Percentiles rank a stretch among this genome's conserved stretches.
Conservation (phyloP, 441 rosid genomes). For the Erodium texanum region DNA sequence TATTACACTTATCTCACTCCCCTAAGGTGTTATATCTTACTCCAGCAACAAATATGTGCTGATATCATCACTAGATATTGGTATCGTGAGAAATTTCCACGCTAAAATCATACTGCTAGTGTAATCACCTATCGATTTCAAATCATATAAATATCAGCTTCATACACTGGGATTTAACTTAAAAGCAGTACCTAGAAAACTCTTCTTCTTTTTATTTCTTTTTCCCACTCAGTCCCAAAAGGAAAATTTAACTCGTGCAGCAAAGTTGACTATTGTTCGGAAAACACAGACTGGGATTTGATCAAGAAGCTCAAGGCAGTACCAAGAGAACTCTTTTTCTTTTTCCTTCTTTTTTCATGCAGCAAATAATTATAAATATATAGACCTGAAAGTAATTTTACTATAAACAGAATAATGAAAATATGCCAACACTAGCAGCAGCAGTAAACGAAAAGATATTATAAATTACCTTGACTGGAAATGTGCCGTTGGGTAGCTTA, state of each 20-base stretch:
- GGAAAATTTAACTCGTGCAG: no score
- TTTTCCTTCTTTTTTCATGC: background rate
- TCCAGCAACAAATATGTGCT: no score
- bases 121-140: background rate
- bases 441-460: conserved; percentile 1
- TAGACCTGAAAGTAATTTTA: background rate
- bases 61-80: no score
- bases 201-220: no score
- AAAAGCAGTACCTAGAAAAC: no score
- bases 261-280: no score
- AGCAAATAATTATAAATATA: background rate
- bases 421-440: background rate
- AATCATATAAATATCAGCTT: background rate
- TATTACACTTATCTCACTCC: no score
- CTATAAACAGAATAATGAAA: background rate
- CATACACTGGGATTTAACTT: no score
- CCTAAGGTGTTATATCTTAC: no score
- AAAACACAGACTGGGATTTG: background rate
- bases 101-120: no score
- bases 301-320: background rate
- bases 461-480: conserved; percentile 83
- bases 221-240: no score
- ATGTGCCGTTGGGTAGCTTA: conserved; percentile 83
- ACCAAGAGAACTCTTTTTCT: background rate
- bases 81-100: no score